Evolutionary conservation across 345 rosid species (phyloP).

Genomic region (Sapria himalayana): DNA sequence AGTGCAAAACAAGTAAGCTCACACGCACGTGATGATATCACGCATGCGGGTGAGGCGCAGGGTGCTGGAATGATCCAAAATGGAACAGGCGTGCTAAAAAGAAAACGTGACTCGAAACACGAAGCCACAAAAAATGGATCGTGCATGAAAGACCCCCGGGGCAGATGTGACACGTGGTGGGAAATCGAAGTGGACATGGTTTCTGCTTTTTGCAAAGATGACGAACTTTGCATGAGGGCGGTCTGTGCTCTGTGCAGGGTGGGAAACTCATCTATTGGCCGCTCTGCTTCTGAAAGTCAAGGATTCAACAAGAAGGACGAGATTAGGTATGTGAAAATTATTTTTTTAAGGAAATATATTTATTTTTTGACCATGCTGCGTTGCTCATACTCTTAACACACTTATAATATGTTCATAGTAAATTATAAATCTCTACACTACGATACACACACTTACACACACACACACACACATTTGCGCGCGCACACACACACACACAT

Average conservation of each 20-base stretch:
- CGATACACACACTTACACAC: too few relatives aligned
- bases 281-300: neutral
- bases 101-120: slow-evolving; percentile 10
- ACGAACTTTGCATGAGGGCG: slow-evolving; percentile 13
- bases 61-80: neutral
- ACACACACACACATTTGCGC: too few relatives aligned
- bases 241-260: slow-evolving; percentile 15
- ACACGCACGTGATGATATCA: neutral
- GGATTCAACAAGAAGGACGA: neutral
- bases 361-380: too few relatives aligned
- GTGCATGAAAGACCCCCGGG: neutral
- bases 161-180: slow-evolving; percentile 6
- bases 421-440: too few relatives aligned
- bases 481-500: too few relatives aligned
- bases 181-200: slow-evolving; percentile 8
- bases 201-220: slow-evolving; percentile 7
- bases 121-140: neutral
- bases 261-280: neutral
- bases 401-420: too few relatives aligned
- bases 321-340: slow-evolving; percentile 7
- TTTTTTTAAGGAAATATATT: too few relatives aligned
- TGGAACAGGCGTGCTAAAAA: slow-evolving; percentile 10
- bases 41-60: neutral
- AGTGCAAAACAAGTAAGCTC: slow-evolving; percentile 1
- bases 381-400: too few relatives aligned